Percentiles rank a stretch among this genome's conserved stretches.
phyloP scores from a whole-genome alignment of 139 green algal genomes.

The Tetraselmis chui region DNA sequence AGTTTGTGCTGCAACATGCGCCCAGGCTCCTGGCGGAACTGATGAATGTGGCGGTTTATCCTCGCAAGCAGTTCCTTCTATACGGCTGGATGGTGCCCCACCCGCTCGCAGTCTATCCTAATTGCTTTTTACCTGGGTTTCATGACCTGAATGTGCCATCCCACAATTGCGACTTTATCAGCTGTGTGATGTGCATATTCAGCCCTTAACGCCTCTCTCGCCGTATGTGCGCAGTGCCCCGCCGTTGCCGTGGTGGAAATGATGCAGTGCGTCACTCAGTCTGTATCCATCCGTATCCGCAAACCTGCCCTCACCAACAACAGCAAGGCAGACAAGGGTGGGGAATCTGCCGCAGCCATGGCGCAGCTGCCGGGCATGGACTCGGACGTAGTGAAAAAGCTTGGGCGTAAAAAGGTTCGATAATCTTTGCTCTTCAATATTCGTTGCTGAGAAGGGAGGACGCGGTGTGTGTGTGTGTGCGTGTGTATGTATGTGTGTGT shows the following conservation, averaged over 20 bases:
- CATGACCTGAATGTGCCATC: no score
- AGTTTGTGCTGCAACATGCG: conserved; percentile 62
- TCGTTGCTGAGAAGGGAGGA: no score
- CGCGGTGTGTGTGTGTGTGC: no score
- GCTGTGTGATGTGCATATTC: no score
- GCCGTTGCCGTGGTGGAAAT: conserved; percentile 64
- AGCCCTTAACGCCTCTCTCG: background rate
- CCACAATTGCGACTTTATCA: no score
- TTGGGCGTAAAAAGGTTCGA: conserved; percentile 46
- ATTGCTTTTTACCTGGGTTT: no score
- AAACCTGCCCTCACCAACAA: conserved; percentile 20
- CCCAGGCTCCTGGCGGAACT: conserved; percentile 75
- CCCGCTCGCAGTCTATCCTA: no score
- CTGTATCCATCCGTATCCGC: conserved; percentile 25
- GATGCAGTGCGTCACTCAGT: conserved; percentile 75
- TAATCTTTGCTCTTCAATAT: no score
- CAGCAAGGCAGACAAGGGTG: conserved; percentile 20
- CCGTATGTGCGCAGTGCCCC: conserved; percentile 39
- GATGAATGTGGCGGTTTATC: conserved; percentile 63
- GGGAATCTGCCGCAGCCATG: conserved; percentile 33
- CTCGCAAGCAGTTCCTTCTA: conserved; percentile 29
- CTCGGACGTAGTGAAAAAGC: conserved; percentile 48
- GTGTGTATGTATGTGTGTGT: no score
- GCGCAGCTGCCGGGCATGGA: conserved; percentile 75
- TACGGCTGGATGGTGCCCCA: conserved; percentile 67